Conservation (phyloP, 75 land plant species). For the Picea glauca region DNA sequence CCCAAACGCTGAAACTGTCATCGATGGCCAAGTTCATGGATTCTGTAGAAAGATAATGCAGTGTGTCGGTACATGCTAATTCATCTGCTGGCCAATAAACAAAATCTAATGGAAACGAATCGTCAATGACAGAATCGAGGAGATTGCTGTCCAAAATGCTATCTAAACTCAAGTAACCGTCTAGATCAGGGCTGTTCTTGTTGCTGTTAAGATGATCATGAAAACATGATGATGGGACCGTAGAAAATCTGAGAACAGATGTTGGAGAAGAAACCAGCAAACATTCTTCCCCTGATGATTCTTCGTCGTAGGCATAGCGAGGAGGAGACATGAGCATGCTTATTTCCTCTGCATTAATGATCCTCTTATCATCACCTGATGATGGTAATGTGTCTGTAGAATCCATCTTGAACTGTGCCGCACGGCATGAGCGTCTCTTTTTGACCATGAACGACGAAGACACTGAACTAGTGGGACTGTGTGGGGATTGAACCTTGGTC, state of each 20-base stretch:
- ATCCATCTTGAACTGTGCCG: too few relatives aligned
- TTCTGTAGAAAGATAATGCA: background rate
- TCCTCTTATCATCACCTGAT: too few relatives aligned
- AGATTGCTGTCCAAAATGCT: background rate
- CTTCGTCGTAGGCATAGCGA: background rate
- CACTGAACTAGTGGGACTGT: too few relatives aligned
- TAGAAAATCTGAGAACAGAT: constrained; percentile 6
- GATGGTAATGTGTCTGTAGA: too few relatives aligned
- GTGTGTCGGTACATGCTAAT: background rate
- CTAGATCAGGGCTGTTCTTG: background rate
- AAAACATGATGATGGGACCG: background rate
- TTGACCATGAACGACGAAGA: too few relatives aligned
- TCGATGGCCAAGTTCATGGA: background rate
- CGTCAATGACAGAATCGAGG: background rate
- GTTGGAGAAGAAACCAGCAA: constrained; percentile 2
- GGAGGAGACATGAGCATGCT: too few relatives aligned
- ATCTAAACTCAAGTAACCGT: background rate
- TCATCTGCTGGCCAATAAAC: too few relatives aligned
- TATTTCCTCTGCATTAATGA: too few relatives aligned
- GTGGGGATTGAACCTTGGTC: too few relatives aligned
- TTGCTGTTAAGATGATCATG: background rate
- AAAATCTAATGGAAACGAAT: background rate
- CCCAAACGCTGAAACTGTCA: background rate
- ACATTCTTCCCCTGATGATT: constrained; percentile 1
- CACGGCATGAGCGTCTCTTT: too few relatives aligned